Evolutionary conservation across 140 eudicot genomes (phyloP).

Genomic region (Anethum foeniculum): DNA sequence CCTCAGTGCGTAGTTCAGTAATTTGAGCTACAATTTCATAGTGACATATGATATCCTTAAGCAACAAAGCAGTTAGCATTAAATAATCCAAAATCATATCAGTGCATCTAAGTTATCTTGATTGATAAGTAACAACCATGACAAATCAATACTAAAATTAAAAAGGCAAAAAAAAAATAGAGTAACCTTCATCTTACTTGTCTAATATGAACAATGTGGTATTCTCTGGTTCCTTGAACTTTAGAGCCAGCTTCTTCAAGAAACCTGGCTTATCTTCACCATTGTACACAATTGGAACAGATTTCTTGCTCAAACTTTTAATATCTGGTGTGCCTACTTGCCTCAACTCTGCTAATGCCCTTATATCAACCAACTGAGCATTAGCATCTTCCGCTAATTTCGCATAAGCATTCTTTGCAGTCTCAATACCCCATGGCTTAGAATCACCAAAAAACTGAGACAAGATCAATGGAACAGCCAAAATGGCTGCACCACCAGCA

Average conservation of each 20-base stretch:
- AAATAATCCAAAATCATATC: not conserved
- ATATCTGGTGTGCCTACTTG: conserved; percentile 71
- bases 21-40: not conserved
- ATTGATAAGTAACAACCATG: not conserved
- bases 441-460: conserved; percentile 56
- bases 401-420: conserved; percentile 66
- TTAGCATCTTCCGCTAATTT: conserved; percentile 61
- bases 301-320: conserved; percentile 65
- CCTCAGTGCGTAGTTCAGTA: not conserved
- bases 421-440: conserved; percentile 71
- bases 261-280: conserved; percentile 87
- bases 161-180: not conserved
- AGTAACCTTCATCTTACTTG: conserved; percentile 52
- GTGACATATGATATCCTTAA: not conserved
- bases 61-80: not conserved
- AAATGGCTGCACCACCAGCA: conserved; percentile 54
- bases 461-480: conserved; percentile 60
- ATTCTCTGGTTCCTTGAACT: conserved; percentile 77
- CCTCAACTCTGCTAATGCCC: conserved; percentile 46
- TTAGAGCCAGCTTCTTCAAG: conserved; percentile 76
- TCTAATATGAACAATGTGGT: conserved; percentile 85
- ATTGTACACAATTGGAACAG: conserved; percentile 49
- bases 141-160: not conserved
- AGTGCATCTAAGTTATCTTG: not conserved
- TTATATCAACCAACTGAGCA: conserved; percentile 80